phyloP scores from a whole-genome alignment of 176 grass and related monocot genomes.

The Phoenix dactylifera region DNA sequence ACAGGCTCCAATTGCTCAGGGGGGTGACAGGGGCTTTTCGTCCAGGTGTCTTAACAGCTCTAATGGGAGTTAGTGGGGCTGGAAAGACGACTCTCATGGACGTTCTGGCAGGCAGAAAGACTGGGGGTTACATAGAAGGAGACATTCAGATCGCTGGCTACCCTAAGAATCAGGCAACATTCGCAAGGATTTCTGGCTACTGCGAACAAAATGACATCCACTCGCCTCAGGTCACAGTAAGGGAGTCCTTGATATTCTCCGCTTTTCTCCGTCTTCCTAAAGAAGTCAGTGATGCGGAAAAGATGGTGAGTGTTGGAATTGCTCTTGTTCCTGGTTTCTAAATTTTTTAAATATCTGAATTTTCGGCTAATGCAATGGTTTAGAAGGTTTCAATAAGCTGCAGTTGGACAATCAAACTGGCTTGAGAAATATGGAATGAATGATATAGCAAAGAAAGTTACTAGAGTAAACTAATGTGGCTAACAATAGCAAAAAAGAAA shows the following conservation, averaged over 20 bases:
- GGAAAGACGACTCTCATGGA: constrained; percentile 99
- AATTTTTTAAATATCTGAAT: too few relatives aligned
- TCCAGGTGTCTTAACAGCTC: constrained; percentile 84
- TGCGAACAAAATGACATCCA: constrained; percentile 99
- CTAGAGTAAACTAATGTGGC: too few relatives aligned
- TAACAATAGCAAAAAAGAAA: too few relatives aligned
- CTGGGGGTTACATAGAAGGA: constrained; percentile 97
- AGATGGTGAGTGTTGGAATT: constrained; percentile 53
- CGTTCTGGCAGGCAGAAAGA: constrained; percentile 93
- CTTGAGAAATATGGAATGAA: too few relatives aligned
- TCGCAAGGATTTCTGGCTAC: constrained; percentile 96
- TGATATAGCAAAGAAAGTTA: too few relatives aligned
- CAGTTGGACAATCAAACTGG: too few relatives aligned
- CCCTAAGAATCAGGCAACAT: constrained; percentile 89
- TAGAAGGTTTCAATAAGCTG: too few relatives aligned
- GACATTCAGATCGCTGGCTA: constrained; percentile 85
- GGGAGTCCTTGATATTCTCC: constrained; percentile 91
- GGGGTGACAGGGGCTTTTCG: constrained; percentile 76
- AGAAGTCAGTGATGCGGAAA: constrained; percentile 70
- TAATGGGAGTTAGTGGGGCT: constrained; percentile 98
- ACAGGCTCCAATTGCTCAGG: constrained; percentile 79
- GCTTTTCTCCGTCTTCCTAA: constrained; percentile 76
- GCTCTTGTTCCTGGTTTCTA: background rate
- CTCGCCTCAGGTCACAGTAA: constrained; percentile 94
- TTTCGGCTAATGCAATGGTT: too few relatives aligned